A percentile compares a stretch with the other conserved stretches of the same genome.
These are phyloP conservation scores for Digitaria exilis DNA, from an alignment of 202 grass and related monocot genomes.

Conservation along the genomic window DNA sequence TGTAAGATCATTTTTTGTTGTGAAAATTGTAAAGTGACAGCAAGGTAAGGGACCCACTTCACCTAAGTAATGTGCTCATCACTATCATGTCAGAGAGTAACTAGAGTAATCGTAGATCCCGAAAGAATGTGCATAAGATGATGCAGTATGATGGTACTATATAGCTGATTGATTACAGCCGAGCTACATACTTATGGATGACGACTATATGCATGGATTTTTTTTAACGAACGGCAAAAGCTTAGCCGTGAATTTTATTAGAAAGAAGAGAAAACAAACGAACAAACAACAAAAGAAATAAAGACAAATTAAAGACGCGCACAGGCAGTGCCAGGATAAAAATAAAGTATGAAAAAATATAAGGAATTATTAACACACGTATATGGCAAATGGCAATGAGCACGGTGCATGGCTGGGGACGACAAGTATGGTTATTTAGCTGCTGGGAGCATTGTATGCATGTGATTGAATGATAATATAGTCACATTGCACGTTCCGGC, in stretches of 20 bases:
- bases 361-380: no score
- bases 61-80: background rate
- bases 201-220: no score
- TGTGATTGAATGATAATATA: constrained; percentile 37
- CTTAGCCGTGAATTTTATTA: no score
- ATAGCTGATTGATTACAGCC: background rate
- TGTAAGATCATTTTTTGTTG: background rate
- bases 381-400: background rate
- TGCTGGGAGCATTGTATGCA: background rate
- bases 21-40: background rate
- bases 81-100: background rate
- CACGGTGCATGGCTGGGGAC: background rate
- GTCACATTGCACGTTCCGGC: background rate
- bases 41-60: background rate
- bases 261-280: no score
- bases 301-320: no score
- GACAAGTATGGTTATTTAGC: background rate
- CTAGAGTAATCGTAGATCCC: background rate
- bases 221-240: no score
- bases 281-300: no score
- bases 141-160: background rate
- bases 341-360: no score
- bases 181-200: no score
- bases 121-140: background rate
- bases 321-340: no score